Conservation (phyloP, 495 filamentous ascomycete genomes). For the Achaetomiella virescens region DNA sequence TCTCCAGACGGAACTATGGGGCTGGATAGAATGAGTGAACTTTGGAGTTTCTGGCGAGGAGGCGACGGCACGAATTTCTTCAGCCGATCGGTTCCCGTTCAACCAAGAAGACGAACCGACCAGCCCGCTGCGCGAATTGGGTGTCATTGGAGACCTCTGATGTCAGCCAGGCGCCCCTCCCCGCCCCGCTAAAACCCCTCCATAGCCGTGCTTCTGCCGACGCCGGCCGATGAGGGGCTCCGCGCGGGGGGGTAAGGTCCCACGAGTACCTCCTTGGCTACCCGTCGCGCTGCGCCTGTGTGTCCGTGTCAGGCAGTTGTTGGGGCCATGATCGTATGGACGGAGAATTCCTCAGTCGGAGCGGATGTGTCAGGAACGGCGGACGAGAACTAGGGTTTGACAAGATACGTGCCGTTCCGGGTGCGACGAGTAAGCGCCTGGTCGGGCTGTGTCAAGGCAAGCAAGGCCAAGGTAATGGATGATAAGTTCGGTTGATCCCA, state of each 20-base stretch:
- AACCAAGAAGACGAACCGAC: too few relatives aligned
- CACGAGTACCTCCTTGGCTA: neutral
- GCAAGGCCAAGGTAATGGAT: neutral
- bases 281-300: neutral
- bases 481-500: constrained; percentile 1
- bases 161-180: constrained; percentile 16
- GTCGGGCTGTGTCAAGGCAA: neutral
- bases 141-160: constrained; percentile 6
- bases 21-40: too few relatives aligned
- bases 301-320: neutral
- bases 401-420: constrained; percentile 5
- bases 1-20: too few relatives aligned
- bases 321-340: neutral
- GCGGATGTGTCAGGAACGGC: neutral
- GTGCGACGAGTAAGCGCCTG: neutral
- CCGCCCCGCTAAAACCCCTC: constrained; percentile 6
- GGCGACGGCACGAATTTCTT: neutral
- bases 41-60: neutral
- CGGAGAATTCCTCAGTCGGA: neutral
- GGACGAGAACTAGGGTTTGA: neutral
- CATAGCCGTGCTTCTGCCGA: constrained; percentile 28
- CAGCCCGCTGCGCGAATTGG: neutral
- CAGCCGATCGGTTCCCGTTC: neutral
- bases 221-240: constrained; percentile 24
- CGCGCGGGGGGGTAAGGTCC: constrained; percentile 2